Conservation (phyloP, 345 rosid genomes). For the Camelina sativa region DNA sequence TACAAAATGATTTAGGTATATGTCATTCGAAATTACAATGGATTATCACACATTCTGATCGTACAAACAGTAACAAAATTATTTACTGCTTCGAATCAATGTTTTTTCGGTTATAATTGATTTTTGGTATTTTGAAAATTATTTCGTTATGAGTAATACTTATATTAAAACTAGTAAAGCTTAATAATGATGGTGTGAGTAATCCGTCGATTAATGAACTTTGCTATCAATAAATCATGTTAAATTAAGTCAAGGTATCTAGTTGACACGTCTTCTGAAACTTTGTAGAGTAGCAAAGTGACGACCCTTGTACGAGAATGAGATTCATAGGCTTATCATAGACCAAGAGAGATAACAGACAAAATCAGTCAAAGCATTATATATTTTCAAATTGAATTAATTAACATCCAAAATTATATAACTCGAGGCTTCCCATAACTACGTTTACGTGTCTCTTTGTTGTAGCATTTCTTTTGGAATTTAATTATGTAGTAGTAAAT, state of each 20-base stretch:
- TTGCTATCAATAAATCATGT: neutral
- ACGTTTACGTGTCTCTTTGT: neutral
- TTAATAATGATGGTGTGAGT: neutral
- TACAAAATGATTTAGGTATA: neutral
- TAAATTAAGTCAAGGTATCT: neutral
- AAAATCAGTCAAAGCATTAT: slow-evolving; percentile 17
- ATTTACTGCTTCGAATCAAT: no score
- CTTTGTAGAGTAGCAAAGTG: neutral
- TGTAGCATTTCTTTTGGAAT: slow-evolving; percentile 5
- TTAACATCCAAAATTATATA: neutral
- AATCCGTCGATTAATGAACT: neutral
- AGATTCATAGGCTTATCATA: neutral
- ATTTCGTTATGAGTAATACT: neutral
- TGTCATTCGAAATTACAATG: no score
- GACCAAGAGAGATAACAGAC: slow-evolving; percentile 18
- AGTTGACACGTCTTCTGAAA: slow-evolving; percentile 21
- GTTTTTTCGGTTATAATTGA: no score
- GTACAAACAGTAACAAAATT: no score
- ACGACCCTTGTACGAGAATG: slow-evolving; percentile 25
- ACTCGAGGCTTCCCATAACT: neutral
- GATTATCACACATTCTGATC: no score
- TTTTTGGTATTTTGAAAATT: neutral
- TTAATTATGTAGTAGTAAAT: slow-evolving; percentile 19
- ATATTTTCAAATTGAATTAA: neutral
- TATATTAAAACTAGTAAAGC: neutral